These are phyloP conservation scores for Ocimum tenuiflorum DNA, from an alignment of 257 asterid species.

Conservation along the genomic window DNA sequence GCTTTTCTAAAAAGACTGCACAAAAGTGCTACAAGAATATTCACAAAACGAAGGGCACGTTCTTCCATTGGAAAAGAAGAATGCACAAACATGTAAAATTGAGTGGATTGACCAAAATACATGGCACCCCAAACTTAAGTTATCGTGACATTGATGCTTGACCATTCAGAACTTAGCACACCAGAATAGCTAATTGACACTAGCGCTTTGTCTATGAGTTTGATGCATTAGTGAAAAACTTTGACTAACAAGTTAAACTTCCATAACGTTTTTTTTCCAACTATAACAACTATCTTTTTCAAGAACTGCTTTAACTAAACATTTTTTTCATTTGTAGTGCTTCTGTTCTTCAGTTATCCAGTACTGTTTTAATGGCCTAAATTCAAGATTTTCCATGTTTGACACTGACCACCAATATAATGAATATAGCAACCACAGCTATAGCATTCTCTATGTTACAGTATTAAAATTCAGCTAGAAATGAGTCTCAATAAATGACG, in stretches of 20 bases:
- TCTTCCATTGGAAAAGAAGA: not conserved
- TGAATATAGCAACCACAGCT: not conserved
- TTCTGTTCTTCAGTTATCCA: not conserved
- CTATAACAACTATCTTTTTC: not conserved
- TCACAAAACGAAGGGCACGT: not conserved
- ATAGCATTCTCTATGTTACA: not conserved
- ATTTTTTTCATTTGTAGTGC: not conserved
- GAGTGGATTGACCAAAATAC: not conserved
- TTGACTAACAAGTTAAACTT: not conserved
- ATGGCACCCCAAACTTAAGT: not conserved
- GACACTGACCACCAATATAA: not conserved
- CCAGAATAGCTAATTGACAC: not conserved
- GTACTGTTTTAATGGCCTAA: not conserved
- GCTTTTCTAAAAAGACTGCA: not conserved
- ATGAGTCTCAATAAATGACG: not conserved
- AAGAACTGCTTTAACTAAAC: constrained; percentile 4
- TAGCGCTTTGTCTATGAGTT: not conserved
- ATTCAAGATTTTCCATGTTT: not conserved
- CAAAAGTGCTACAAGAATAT: not conserved
- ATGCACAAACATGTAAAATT: not conserved
- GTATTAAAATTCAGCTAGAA: not conserved
- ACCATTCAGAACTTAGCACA: not conserved
- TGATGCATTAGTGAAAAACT: not conserved
- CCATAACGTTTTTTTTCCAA: not conserved
- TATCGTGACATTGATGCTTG: no score